Evolutionary conservation across 202 grass and related monocot genomes (phyloP).

Genomic region (Bolboschoenoplectus hybrid): DNA sequence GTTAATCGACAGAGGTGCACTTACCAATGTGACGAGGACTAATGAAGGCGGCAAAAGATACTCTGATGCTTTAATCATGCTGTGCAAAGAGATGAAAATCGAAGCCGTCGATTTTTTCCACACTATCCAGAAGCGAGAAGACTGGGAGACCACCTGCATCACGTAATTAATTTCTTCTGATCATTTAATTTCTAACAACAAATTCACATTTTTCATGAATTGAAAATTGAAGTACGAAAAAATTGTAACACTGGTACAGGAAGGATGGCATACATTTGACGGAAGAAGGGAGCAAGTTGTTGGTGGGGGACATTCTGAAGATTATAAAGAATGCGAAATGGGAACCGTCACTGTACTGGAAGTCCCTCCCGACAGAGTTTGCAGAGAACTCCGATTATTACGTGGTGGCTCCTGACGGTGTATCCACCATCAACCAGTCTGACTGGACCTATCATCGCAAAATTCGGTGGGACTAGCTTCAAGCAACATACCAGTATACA

Average conservation of each 20-base stretch:
- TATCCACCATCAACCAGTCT: constrained; percentile 62
- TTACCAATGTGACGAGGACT: too few relatives aligned
- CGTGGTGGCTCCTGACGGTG: constrained; percentile 60
- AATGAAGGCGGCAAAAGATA: too few relatives aligned
- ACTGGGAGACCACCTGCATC: constrained; percentile 68
- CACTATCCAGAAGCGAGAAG: constrained; percentile 54
- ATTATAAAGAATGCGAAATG: constrained; percentile 76
- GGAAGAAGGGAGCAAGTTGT: constrained; percentile 68
- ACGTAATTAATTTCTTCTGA: constrained; percentile 46
- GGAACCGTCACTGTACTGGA: constrained; percentile 82
- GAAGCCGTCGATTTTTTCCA: constrained; percentile 75
- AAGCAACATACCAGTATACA: neutral
- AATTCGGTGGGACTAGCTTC: constrained; percentile 62
- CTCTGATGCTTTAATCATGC: constrained; percentile 64
- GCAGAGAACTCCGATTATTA: constrained; percentile 71
- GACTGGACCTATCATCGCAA: constrained; percentile 63
- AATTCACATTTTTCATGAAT: neutral
- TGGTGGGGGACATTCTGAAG: constrained; percentile 70
- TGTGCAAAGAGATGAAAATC: constrained; percentile 76
- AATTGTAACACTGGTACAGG: neutral
- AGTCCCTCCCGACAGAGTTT: constrained; percentile 70
- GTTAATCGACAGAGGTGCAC: too few relatives aligned
- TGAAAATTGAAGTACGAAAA: neutral
- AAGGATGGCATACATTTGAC: constrained; percentile 79
- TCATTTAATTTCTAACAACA: neutral